Evolutionary conservation across 1,284 basidiomycete species (phyloP).

Genomic region (Cystobasidium sp.): DNA sequence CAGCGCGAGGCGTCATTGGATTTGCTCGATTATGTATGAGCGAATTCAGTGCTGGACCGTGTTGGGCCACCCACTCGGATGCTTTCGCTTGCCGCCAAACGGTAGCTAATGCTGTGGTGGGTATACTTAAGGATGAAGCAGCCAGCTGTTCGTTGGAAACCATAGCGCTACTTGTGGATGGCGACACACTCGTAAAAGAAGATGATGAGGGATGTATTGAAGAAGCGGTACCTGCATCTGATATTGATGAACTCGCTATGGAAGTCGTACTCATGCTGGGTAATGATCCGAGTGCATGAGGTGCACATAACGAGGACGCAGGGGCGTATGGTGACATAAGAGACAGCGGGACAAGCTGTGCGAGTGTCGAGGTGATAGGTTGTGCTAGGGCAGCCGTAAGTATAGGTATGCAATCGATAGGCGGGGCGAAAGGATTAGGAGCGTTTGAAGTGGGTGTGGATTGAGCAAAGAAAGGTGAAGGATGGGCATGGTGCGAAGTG

Average conservation of each 20-base stretch:
- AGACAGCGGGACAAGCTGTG: slow-evolving; percentile 50
- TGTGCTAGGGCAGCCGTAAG: slow-evolving; percentile 49
- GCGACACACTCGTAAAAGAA: slow-evolving; percentile 13
- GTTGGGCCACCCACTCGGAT: slow-evolving; percentile 51
- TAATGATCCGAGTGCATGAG: slow-evolving; percentile 29
- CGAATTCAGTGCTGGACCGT: slow-evolving; percentile 43
- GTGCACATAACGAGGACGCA: background rate
- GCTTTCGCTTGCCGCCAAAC: slow-evolving; percentile 51
- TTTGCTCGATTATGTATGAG: slow-evolving; percentile 40
- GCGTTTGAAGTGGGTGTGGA: slow-evolving; percentile 31
- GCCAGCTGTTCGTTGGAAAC: slow-evolving; percentile 52
- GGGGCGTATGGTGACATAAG: slow-evolving; percentile 48
- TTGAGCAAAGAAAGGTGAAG: slow-evolving; percentile 36
- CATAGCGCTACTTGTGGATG: background rate
- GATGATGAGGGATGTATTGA: slow-evolving; percentile 12
- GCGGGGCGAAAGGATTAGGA: slow-evolving; percentile 30
- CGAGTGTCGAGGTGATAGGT: slow-evolving; percentile 50
- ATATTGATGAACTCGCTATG: slow-evolving; percentile 40
- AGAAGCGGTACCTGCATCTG: slow-evolving; percentile 43
- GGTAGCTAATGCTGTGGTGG: slow-evolving; percentile 50
- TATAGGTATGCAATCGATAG: slow-evolving; percentile 27
- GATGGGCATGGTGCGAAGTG: slow-evolving; percentile 13
- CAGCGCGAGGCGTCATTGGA: slow-evolving; percentile 31
- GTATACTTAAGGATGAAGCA: slow-evolving; percentile 50
- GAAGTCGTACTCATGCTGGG: slow-evolving; percentile 46